These are phyloP conservation scores for Scutellaria baicalensis DNA, from an alignment of 257 asterid species.

Conservation along the genomic window DNA sequence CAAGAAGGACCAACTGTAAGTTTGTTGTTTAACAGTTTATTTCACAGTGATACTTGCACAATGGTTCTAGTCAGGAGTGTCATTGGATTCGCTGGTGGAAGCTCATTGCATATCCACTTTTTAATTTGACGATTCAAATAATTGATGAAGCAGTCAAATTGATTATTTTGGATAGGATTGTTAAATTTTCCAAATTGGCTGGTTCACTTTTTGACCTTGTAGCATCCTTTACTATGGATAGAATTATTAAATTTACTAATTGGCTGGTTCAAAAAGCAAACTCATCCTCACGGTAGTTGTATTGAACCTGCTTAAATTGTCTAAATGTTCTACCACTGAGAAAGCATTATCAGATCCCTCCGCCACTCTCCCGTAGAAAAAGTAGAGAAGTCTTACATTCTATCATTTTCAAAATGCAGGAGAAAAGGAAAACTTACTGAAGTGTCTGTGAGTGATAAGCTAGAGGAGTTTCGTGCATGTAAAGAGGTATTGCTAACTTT, in stretches of 20 bases:
- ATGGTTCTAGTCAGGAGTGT: neutral
- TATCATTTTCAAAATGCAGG: slow-evolving; percentile 34
- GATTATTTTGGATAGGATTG: neutral
- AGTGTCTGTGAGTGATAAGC: slow-evolving; percentile 87
- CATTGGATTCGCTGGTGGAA: neutral
- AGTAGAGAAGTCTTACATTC: neutral
- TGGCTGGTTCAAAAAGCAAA: no score
- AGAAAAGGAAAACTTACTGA: slow-evolving; percentile 54
- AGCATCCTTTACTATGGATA: no score
- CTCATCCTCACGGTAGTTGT: no score
- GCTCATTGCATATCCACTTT: neutral
- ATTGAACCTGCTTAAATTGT: neutral
- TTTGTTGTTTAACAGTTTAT: slow-evolving; percentile 2
- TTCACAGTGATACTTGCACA: neutral
- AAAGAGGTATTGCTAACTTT: slow-evolving; percentile 63
- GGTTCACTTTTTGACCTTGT: no score
- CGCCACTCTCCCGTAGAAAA: neutral
- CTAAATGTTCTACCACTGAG: neutral
- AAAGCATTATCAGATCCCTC: neutral
- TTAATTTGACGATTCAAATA: neutral
- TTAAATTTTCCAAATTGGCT: neutral
- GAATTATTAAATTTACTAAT: no score
- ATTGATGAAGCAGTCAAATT: slow-evolving; percentile 5
- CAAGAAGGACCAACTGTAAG: slow-evolving; percentile 45
- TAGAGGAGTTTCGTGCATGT: slow-evolving; percentile 91